These are phyloP conservation scores for Yamadazyma sp. DNA, from an alignment of 805 yeast genomes.

Conservation along the genomic window DNA sequence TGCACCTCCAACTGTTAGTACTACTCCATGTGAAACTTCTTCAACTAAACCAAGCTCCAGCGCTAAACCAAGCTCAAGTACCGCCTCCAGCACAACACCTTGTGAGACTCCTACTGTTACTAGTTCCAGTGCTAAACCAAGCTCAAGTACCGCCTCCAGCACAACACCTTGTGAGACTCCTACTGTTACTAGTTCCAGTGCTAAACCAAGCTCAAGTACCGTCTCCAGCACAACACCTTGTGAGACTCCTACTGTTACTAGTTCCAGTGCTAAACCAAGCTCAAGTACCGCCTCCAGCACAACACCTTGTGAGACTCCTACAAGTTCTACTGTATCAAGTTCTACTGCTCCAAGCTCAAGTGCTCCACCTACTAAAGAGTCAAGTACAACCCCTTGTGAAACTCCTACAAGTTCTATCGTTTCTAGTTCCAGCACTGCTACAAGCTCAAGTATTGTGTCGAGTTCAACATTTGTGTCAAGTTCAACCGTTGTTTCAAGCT, in stretches of 20 bases:
- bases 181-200: not conserved
- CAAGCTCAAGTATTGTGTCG: too few relatives aligned
- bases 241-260: not conserved
- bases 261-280: not conserved
- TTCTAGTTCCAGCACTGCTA: not conserved
- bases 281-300: too few relatives aligned
- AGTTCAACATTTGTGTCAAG: too few relatives aligned
- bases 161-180: not conserved
- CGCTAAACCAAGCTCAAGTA: constrained; percentile 1
- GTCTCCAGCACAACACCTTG: too few relatives aligned
- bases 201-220: not conserved
- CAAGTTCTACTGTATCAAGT: not conserved
- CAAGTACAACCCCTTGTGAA: not conserved
- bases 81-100: not conserved
- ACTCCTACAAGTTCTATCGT: not conserved
- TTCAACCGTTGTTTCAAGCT: too few relatives aligned
- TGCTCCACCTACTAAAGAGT: too few relatives aligned
- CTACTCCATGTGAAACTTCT: not conserved
- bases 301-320: not conserved
- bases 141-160: constrained; percentile 1
- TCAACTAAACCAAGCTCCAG: not conserved
- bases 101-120: not conserved
- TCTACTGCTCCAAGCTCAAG: too few relatives aligned
- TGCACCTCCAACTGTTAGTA: not conserved
- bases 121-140: not conserved